These are phyloP conservation scores for Metarhizium guizhouense DNA, from an alignment of 2,329 filamentous ascomycete genomes.

Conservation along the genomic window DNA sequence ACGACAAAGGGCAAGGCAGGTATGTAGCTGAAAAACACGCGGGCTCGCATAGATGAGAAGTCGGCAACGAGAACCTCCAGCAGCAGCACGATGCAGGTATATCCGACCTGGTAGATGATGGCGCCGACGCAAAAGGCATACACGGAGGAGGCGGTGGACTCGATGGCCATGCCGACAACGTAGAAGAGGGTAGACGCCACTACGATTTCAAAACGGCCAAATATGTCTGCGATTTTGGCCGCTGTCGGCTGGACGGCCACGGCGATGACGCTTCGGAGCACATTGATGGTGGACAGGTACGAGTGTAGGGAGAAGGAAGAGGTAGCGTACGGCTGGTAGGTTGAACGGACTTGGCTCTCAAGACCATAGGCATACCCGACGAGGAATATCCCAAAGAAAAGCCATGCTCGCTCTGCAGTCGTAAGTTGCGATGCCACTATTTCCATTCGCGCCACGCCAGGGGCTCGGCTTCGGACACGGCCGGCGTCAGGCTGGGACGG, in stretches of 20 bases:
- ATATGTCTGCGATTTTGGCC: conserved; percentile 54
- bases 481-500: neutral
- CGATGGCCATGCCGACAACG: conserved; percentile 42
- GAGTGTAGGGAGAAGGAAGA: conserved; percentile 42
- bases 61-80: conserved; percentile 54
- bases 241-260: conserved; percentile 49
- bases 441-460: conserved; percentile 44
- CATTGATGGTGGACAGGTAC: conserved; percentile 48
- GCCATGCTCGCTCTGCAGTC: conserved; percentile 33
- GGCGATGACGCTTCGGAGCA: conserved; percentile 49
- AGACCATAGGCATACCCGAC: conserved; percentile 52
- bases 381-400: conserved; percentile 50
- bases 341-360: conserved; percentile 40
- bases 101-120: conserved; percentile 50
- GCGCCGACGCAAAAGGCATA: conserved; percentile 43
- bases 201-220: conserved; percentile 52
- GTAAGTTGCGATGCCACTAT: conserved; percentile 38
- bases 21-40: conserved; percentile 54
- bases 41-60: conserved; percentile 48
- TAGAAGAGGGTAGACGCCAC: conserved; percentile 48
- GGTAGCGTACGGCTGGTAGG: conserved; percentile 48
- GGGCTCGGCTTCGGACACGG: conserved; percentile 3
- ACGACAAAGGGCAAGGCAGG: conserved; percentile 49
- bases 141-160: conserved; percentile 39
- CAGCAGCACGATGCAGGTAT: conserved; percentile 46